Evolutionary conservation across 192 early-diverging fungal genomes (phyloP).

Genomic region (Entomortierella chlamydospora): DNA sequence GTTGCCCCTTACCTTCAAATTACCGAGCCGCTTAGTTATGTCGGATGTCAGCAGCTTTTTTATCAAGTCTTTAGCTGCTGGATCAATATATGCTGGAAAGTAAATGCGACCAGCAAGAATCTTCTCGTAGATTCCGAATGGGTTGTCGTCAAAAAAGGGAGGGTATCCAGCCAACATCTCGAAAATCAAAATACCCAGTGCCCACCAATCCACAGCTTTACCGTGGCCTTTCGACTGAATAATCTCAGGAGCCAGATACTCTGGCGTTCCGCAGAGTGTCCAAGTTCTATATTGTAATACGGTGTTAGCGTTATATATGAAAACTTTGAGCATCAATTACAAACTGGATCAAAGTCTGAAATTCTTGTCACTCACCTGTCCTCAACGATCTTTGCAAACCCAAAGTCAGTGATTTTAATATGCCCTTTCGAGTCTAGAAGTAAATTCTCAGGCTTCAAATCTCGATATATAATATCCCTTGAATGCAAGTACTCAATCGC

Average conservation of each 20-base stretch:
- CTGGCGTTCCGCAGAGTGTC: conserved; percentile 98
- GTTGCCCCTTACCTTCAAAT: conserved; percentile 69
- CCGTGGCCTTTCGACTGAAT: conserved; percentile 98
- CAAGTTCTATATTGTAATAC: conserved; percentile 94
- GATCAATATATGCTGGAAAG: conserved; percentile 91
- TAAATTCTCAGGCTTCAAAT: conserved; percentile 95
- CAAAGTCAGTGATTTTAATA: conserved; percentile 98
- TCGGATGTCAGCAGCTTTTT: conserved; percentile 92
- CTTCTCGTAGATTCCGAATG: conserved; percentile 99
- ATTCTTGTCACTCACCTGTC: conserved; percentile 61
- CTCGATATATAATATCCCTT: conserved; percentile 96
- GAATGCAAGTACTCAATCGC: conserved; percentile 95
- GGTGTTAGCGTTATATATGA: too few relatives aligned
- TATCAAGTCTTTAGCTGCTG: conserved; percentile 89
- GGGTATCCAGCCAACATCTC: conserved; percentile 99
- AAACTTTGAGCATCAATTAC: too few relatives aligned
- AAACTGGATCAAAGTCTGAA: too few relatives aligned
- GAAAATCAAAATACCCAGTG: conserved; percentile 95
- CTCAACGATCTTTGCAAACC: conserved; percentile 93
- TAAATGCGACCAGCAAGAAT: conserved; percentile 91
- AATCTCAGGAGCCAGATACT: conserved; percentile 97
- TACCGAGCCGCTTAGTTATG: conserved; percentile 92
- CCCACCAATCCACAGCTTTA: conserved; percentile 99
- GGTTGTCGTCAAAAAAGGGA: conserved; percentile 98
- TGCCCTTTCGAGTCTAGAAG: conserved; percentile 88